Evolutionary conservation across 2,329 filamentous ascomycete species (phyloP), one percentile per base, ranked within the genome.

Genomic region (Ophiostoma novo-ulmi): DNA sequence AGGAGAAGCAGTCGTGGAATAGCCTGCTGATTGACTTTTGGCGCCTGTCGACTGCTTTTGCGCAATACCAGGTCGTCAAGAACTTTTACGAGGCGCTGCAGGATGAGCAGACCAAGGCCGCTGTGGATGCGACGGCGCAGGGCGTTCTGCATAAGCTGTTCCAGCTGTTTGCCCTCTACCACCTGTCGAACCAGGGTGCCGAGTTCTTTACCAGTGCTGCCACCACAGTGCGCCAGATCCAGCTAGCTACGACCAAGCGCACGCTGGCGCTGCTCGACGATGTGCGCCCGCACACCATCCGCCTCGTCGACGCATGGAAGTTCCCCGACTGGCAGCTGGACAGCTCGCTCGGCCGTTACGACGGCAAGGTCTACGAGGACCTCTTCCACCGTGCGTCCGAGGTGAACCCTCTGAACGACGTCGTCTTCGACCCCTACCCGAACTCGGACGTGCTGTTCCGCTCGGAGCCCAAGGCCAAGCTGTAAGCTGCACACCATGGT

Each of bases 281-380:
- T 73, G 87, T 93, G 72, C 83, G 91, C 6, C 91, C 91, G 3
- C 91, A 93, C 76, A 89, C 91, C 0, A 84, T 93, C 17, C 80
- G 86, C 13, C 80, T 93, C 13, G 90, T 92, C 0, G 91, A 93
- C 76, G 82, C 88, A 0, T 93, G 91, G 91, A 86, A 87, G 72
- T 91, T 93, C 79, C 88, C 90, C 1, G 91, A 93, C 77, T 93
- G 89, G 89, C 89, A 91, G 75, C 84, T 93, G 1, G 90, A 93
- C 77, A 89, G 86, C 75, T 88, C 86, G 71, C 78, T 93, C 55
- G 91, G 91, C 1, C 82, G 90, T 1, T 86, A 85, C 63, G 91
- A 93, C 72, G 91, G 91, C 26, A 88, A 90, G 75, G 91, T 93
- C 1, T 93, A 93, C 75, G 89, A 91, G 78, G 91, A 93, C 75